Base-by-base conservation (phyloP, 768 basidiomycete genomes). In the Imleria badia region DNA sequence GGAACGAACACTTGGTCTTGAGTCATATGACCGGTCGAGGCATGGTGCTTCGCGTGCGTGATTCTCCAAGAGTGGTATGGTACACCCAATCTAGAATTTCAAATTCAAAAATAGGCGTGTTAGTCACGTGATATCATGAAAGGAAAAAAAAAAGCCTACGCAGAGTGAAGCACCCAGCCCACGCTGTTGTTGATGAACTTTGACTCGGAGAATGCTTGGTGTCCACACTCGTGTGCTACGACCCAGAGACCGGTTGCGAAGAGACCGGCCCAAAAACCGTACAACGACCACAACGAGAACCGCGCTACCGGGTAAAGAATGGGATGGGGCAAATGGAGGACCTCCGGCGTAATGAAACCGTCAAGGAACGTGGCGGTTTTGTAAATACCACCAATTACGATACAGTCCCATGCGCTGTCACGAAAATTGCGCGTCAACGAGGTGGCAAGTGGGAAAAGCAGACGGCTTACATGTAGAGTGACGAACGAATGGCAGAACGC, bases 31-130 rank as follows among this genome's bases (percentile, higher is more conserved):
- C 81, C 90, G 6, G 94, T 97, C 1, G 89, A 87, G 15, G 96
- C 96, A 71, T 99, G 96, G 73, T 99, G 96, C 72, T 94, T 91
- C 23, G 82, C 92, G 69, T 98, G 96, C 5, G 86, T 87, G 67
- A 97, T 92, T 59, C 93, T 82, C 96, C 95, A 98, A 6, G 93
- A 91, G 68, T 98, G 94, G 75, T 93, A 99, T 6, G 96, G 96
- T 14, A 98, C 96, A 45, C 95, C 88, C 54, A 98, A 83, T 49
- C 91, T 92, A 58, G 31, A 65, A 56, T 59, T 58, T 54, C 43
- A 63, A 62, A 60, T 52, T 36, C 14, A 45, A 17, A n/a, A 39
- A 19, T 1, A 7, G 6, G 17, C 35, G 23, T 23, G 44, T 65
- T 20, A 62, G 38, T 63, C 65, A 69, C 66, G 64, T 71, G 59